Evolutionary conservation across 139 green algal genomes (phyloP).

Genomic region (Chlamydomonas incerta): DNA sequence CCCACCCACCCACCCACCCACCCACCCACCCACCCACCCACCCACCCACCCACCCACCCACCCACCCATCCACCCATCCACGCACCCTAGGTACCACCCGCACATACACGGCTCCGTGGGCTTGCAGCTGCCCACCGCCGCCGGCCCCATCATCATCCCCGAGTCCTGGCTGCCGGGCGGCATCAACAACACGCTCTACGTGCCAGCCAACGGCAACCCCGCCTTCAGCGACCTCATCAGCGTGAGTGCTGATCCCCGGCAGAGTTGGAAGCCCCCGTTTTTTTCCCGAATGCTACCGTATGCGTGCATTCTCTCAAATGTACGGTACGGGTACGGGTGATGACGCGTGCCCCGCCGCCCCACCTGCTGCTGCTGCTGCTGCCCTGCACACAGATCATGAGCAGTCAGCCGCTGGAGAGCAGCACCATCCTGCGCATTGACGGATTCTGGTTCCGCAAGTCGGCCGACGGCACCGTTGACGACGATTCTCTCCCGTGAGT

Average conservation of each 20-base stretch:
- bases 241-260: neutral
- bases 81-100: slow-evolving; percentile 16
- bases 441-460: slow-evolving; percentile 14
- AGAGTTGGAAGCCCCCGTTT: too few species aligned
- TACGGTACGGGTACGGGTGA: too few species aligned
- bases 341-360: too few species aligned
- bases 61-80: too few species aligned
- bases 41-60: too few species aligned
- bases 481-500: slow-evolving; percentile 28
- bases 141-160: neutral
- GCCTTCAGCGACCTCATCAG: neutral
- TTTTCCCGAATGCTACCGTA: too few species aligned
- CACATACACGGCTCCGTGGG: slow-evolving; percentile 33
- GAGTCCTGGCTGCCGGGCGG: slow-evolving; percentile 17
- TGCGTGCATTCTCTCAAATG: too few species aligned
- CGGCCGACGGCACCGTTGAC: neutral
- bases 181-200: neutral
- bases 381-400: neutral
- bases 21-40: too few species aligned
- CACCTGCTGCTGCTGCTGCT: too few species aligned
- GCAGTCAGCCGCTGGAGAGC: neutral
- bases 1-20: too few species aligned
- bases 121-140: slow-evolving; percentile 1
- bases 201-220: neutral
- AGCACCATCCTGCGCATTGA: slow-evolving; percentile 13